Conservation (phyloP, 2,329 filamentous ascomycete genomes). For the Fusarium falciforme region DNA sequence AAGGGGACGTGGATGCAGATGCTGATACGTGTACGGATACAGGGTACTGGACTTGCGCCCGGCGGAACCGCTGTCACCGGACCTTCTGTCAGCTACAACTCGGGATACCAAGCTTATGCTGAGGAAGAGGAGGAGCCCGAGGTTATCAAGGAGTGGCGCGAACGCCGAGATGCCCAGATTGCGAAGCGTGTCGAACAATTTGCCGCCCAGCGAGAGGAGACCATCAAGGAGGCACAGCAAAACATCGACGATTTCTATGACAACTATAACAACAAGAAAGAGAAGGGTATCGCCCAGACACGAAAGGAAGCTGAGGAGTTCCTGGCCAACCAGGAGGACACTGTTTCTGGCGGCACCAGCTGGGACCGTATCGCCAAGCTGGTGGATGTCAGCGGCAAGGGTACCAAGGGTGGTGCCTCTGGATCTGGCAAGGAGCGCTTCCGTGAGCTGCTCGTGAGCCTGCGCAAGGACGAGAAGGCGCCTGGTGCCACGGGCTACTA, state of each 20-base stretch:
- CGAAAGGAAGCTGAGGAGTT: slow-evolving; percentile 94
- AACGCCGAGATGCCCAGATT: slow-evolving; percentile 85
- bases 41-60: slow-evolving; percentile 46
- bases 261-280: slow-evolving; percentile 98
- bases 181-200: slow-evolving; percentile 88
- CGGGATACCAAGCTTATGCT: slow-evolving; percentile 67
- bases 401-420: slow-evolving; percentile 83
- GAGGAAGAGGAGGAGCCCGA: slow-evolving; percentile 86
- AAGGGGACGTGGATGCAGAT: neutral
- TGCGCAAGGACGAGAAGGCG: slow-evolving; percentile 93
- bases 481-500: slow-evolving; percentile 74
- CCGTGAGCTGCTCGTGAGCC: slow-evolving; percentile 85
- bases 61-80: slow-evolving; percentile 73
- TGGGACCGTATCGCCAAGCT: slow-evolving; percentile 99
- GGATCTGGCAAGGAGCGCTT: slow-evolving; percentile 97
- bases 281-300: slow-evolving; percentile 90
- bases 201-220: slow-evolving; percentile 83
- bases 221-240: slow-evolving; percentile 87
- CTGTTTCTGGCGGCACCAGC: slow-evolving; percentile 92
- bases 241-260: slow-evolving; percentile 99
- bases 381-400: slow-evolving; percentile 97
- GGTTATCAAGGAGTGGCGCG: slow-evolving; percentile 91
- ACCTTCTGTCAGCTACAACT: slow-evolving; percentile 71
- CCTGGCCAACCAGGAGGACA: slow-evolving; percentile 88
- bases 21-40: slow-evolving; percentile 16